These are phyloP conservation scores for Gnetum montanum DNA, from an alignment of 75 land plant genomes.

Conservation along the genomic window DNA sequence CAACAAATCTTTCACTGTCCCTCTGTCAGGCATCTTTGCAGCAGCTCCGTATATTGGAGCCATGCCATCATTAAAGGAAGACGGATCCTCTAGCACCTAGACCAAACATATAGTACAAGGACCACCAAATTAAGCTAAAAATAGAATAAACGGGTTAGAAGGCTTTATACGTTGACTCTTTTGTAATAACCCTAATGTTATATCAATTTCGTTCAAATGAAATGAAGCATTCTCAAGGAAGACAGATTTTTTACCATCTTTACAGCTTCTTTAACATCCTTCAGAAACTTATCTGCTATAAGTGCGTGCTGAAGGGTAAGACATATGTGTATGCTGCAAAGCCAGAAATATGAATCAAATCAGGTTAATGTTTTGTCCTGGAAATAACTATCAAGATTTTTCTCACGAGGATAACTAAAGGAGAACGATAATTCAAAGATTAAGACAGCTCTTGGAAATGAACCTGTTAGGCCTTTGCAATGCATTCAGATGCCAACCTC, in stretches of 20 bases:
- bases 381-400: too few species aligned
- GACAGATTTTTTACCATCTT: conserved; percentile 57
- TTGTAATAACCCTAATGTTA: too few species aligned
- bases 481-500: conserved; percentile 98
- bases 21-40: conserved; percentile 87
- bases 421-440: not conserved
- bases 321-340: conserved; percentile 85
- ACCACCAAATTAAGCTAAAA: too few species aligned
- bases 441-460: too few species aligned
- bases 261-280: conserved; percentile 62
- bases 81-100: conserved; percentile 86
- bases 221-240: too few species aligned
- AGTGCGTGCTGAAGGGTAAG: conserved; percentile 86
- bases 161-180: too few species aligned
- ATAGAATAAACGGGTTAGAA: too few species aligned
- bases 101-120: too few species aligned
- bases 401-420: not conserved
- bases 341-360: conserved; percentile 6
- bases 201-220: too few species aligned
- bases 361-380: not conserved
- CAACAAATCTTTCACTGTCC: conserved; percentile 67
- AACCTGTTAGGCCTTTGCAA: conserved; percentile 95
- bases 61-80: conserved; percentile 73
- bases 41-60: conserved; percentile 99
- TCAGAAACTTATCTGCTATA: conserved; percentile 57